Percentiles rank a stretch among this genome's conserved stretches.
Evolutionary conservation across 805 yeast species (phyloP).

Genomic region (Yarrowia sp.): DNA sequence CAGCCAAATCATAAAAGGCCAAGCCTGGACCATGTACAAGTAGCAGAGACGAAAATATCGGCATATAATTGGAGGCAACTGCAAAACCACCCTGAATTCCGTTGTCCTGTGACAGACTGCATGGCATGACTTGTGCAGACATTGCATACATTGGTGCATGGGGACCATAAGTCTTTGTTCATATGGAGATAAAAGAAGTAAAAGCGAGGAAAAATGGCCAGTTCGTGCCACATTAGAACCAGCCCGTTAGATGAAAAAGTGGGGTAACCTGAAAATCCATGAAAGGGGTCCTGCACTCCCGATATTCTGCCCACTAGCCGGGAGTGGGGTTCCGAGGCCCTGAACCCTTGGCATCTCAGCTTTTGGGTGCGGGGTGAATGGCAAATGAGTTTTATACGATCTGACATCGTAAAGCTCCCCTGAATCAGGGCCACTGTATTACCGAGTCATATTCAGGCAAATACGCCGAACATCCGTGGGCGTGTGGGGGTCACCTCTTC

Average conservation of each 20-base stretch:
- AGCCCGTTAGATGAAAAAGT: slow-evolving; percentile 7
- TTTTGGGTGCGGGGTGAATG: background rate
- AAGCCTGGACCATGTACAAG: background rate
- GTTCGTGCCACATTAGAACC: background rate
- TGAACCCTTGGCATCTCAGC: background rate
- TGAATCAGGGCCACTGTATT: too few species aligned
- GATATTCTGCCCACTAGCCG: background rate
- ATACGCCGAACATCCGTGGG: background rate
- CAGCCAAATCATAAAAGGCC: background rate
- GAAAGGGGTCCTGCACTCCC: background rate
- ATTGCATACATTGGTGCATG: background rate
- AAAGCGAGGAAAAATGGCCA: background rate
- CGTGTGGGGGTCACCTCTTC: background rate
- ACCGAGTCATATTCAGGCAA: background rate
- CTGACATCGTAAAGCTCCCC: background rate
- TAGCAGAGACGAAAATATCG: background rate
- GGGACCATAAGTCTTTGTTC: background rate
- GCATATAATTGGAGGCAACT: slow-evolving; percentile 9
- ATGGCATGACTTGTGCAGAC: background rate
- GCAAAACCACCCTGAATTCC: background rate
- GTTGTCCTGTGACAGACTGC: background rate
- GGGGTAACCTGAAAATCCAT: background rate
- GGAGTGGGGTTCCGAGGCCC: background rate
- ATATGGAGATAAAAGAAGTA: background rate
- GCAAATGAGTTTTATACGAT: background rate